phyloP scores from a whole-genome alignment of 495 filamentous ascomycete species.

The Penicillium canescens region DNA sequence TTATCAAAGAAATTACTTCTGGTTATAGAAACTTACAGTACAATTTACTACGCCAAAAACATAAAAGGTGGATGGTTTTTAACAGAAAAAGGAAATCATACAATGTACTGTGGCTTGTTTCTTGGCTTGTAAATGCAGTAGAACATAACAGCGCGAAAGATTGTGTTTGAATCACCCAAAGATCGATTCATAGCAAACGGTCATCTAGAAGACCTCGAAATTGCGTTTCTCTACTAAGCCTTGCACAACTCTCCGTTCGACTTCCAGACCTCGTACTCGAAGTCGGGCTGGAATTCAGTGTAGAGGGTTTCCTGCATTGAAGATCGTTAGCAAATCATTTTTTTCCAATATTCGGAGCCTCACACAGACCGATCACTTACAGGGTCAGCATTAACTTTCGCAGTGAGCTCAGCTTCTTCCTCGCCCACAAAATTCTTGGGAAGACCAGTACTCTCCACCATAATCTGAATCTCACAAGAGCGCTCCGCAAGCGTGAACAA shows the following conservation, averaged over 20 bases:
- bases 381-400: conserved; percentile 8
- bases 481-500: conserved; percentile 59
- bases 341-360: no score
- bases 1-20: no score
- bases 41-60: no score
- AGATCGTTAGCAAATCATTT: neutral
- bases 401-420: conserved; percentile 10
- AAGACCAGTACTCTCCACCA: conserved; percentile 49
- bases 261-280: conserved; percentile 16
- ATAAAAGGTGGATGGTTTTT: no score
- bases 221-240: neutral
- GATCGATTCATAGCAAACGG: no score
- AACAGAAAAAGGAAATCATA: no score
- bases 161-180: no score
- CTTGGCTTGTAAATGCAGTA: no score
- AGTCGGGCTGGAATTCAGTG: conserved; percentile 18
- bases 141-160: no score
- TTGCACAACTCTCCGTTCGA: neutral
- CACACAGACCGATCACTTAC: conserved; percentile 1
- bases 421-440: conserved; percentile 46
- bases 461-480: conserved; percentile 58
- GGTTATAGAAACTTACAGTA: no score
- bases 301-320: conserved; percentile 16
- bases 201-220: no score
- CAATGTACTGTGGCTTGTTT: no score